phyloP scores from a whole-genome alignment of 306 rosid species.

The Ammopiptanthus mongolicus region DNA sequence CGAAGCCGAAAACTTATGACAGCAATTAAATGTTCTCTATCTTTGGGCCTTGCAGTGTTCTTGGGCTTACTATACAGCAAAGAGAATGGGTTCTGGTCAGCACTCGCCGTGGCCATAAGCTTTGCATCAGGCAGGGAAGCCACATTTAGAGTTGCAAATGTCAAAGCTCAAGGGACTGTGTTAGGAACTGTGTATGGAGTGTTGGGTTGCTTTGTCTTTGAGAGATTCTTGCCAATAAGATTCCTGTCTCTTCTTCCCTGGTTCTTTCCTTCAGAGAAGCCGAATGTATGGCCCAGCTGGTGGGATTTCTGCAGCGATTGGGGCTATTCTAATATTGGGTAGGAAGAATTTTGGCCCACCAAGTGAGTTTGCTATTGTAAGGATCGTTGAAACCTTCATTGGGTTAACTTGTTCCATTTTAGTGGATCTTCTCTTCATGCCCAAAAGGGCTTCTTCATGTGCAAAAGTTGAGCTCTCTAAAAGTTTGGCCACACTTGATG shows the following conservation, averaged over 20 bases:
- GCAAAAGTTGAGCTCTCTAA: constrained; percentile 41
- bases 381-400: constrained; percentile 52
- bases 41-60: constrained; percentile 49
- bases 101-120: constrained; percentile 50
- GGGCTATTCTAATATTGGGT: constrained; percentile 49
- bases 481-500: constrained; percentile 29
- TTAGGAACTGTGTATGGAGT: constrained; percentile 60
- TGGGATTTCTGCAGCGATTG: constrained; percentile 48
- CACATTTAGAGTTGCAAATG: constrained; percentile 46
- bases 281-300: constrained; percentile 55
- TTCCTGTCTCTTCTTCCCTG: constrained; percentile 56
- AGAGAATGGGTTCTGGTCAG: constrained; percentile 48
- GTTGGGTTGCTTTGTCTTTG: constrained; percentile 44
- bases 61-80: constrained; percentile 48
- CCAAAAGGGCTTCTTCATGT: constrained; percentile 47
- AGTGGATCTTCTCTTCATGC: constrained; percentile 42
- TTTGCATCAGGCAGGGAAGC: constrained; percentile 41
- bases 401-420: constrained; percentile 38
- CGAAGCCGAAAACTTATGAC: constrained; percentile 22
- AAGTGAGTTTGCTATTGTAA: constrained; percentile 40
- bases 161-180: constrained; percentile 61
- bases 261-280: constrained; percentile 54
- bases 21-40: constrained; percentile 42
- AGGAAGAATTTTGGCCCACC: constrained; percentile 52
- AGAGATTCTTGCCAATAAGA: constrained; percentile 30